Evolutionary conservation across 2,329 filamentous ascomycete species (phyloP).

Genomic region (Penicillium nordicum): DNA sequence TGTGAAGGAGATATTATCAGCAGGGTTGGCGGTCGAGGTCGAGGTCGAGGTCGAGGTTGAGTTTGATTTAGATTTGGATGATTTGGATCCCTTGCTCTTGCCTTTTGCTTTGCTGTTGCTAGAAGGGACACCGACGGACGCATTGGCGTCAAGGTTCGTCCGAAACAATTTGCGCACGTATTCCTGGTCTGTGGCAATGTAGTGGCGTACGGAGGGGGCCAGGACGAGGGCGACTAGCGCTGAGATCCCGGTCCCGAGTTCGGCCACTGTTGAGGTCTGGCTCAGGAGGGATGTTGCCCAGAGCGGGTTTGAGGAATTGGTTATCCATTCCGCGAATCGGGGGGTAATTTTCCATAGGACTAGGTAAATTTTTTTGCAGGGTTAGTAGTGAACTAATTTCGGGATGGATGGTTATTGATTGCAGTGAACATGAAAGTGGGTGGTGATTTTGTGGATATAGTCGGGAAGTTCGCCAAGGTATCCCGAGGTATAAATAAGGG

Average conservation of each 20-base stretch:
- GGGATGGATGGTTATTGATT: not conserved
- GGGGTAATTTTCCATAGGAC: conserved; percentile 93
- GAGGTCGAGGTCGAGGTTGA: not conserved
- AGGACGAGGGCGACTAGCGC: conserved; percentile 72
- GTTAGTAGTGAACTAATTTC: conserved; percentile 1
- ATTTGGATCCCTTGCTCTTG: conserved; percentile 6
- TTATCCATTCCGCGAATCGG: conserved; percentile 75
- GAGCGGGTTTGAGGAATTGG: conserved; percentile 58
- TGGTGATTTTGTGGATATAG: not conserved
- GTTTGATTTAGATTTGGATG: conserved; percentile 1
- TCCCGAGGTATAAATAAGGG: not conserved
- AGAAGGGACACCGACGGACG: not conserved
- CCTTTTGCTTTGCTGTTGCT: conserved; percentile 1
- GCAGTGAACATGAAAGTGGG: not conserved
- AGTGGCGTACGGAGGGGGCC: conserved; percentile 58
- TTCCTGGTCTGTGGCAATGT: conserved; percentile 80
- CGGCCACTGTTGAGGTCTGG: conserved; percentile 61
- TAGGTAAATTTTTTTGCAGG: conserved; percentile 28
- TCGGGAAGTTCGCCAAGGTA: not conserved
- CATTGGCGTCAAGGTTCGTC: conserved; percentile 63
- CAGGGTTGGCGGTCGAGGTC: not conserved
- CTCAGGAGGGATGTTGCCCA: conserved; percentile 55
- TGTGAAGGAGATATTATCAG: conserved; percentile 52
- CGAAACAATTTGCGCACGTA: conserved; percentile 77
- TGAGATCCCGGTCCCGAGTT: conserved; percentile 85